A percentile compares a stretch with the other conserved stretches of the same genome.
These are phyloP conservation scores for Leptographium galeiforme DNA, from an alignment of 2,329 filamentous ascomycete species.

Conservation along the genomic window DNA sequence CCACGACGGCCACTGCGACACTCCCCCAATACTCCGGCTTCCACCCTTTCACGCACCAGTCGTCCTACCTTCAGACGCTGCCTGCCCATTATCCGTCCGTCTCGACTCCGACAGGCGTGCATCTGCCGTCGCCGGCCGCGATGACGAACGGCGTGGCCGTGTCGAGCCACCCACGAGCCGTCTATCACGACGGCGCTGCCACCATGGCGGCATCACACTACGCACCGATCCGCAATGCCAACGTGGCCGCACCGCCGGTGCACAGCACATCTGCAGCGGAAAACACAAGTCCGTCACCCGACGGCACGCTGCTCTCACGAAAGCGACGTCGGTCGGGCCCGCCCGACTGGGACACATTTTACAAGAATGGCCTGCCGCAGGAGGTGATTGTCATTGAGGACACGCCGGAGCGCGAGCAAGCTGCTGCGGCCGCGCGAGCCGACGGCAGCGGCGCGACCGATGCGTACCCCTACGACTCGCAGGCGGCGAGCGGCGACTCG, in stretches of 20 bases:
- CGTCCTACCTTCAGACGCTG: constrained; percentile 21
- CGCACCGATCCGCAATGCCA: constrained; percentile 9
- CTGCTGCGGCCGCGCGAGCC: constrained; percentile 5
- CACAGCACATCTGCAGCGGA: constrained; percentile 2
- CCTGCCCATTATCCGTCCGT: constrained; percentile 16
- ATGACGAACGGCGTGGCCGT: constrained; percentile 5
- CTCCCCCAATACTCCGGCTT: constrained; percentile 55
- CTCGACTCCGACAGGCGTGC: neutral
- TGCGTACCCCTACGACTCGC: constrained; percentile 9
- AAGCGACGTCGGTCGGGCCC: constrained; percentile 47
- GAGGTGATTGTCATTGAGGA: constrained; percentile 80
- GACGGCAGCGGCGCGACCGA: constrained; percentile 4
- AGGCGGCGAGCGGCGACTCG: constrained; percentile 20
- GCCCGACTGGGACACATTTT: constrained; percentile 70
- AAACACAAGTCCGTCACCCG: constrained; percentile 17
- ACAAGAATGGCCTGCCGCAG: constrained; percentile 69
- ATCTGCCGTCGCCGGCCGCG: constrained; percentile 1
- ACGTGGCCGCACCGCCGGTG: neutral
- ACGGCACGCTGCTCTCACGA: constrained; percentile 20
- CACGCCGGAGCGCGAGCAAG: constrained; percentile 41
- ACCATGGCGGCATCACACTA: constrained; percentile 17
- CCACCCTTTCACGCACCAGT: constrained; percentile 43
- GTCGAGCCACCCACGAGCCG: constrained; percentile 1
- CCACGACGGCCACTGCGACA: constrained; percentile 62
- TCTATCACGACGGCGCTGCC: neutral